These are phyloP conservation scores for Trichoderma polysporum DNA, from an alignment of 2,329 filamentous ascomycete genomes.

Conservation along the genomic window DNA sequence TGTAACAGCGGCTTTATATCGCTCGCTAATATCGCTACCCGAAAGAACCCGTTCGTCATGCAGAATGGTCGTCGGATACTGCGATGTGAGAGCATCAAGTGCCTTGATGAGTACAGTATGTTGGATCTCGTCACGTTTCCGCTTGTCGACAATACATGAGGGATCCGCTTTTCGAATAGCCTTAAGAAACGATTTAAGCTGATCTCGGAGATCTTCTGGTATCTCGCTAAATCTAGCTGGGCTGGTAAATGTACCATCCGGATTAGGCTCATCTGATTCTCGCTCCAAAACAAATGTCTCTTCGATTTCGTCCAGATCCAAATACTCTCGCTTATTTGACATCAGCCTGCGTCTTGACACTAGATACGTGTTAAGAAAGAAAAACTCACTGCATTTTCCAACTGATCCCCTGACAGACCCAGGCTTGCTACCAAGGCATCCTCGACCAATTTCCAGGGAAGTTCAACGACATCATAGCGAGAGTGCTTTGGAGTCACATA, in stretches of 20 bases:
- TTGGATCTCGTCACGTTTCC: conserved; percentile 48
- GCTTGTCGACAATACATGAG: conserved; percentile 48
- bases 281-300: conserved; percentile 71
- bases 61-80: conserved; percentile 44
- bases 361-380: neutral
- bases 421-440: conserved; percentile 43
- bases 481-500: conserved; percentile 79
- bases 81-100: conserved; percentile 39
- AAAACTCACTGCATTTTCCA: conserved; percentile 45
- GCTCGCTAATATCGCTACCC: conserved; percentile 31
- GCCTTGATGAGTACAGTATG: conserved; percentile 41
- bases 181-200: conserved; percentile 53
- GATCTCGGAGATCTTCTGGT: conserved; percentile 52
- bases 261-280: conserved; percentile 51
- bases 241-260: conserved; percentile 45
- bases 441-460: conserved; percentile 62
- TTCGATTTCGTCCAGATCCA: conserved; percentile 69
- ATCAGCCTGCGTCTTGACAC: neutral
- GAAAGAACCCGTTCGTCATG: conserved; percentile 43
- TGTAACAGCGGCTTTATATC: conserved; percentile 60
- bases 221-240: conserved; percentile 42
- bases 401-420: conserved; percentile 37
- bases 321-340: conserved; percentile 35
- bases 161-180: conserved; percentile 46
- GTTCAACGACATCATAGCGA: conserved; percentile 78